These are phyloP conservation scores for Candida ficus DNA, from an alignment of 805 yeast genomes.

Conservation along the genomic window DNA sequence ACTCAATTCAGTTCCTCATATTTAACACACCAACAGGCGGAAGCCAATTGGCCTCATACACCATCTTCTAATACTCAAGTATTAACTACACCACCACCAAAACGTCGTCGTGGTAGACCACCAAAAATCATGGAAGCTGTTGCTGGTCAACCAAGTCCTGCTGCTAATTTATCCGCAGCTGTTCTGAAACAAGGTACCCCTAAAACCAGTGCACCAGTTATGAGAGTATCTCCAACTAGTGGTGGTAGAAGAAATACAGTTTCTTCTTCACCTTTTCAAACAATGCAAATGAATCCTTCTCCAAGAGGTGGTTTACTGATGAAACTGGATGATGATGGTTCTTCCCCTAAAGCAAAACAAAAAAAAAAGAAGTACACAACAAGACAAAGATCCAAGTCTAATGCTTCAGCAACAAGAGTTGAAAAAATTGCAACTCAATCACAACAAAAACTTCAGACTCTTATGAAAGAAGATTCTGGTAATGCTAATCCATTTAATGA, in stretches of 20 bases:
- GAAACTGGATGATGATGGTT: slow-evolving; percentile 10
- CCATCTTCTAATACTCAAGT: neutral
- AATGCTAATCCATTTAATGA: neutral
- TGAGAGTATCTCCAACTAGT: slow-evolving; percentile 24
- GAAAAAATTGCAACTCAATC: slow-evolving; percentile 11
- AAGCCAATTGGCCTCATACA: neutral
- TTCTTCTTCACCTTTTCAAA: slow-evolving; percentile 16
- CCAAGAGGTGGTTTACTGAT: slow-evolving; percentile 25
- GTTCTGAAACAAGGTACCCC: slow-evolving; percentile 26
- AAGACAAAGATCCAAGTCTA: slow-evolving; percentile 1
- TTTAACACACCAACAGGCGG: neutral
- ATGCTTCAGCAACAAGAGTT: neutral
- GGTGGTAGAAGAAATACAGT: neutral
- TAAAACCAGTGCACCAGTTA: slow-evolving; percentile 22
- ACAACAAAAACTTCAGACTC: slow-evolving; percentile 22
- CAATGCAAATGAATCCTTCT: slow-evolving; percentile 15
- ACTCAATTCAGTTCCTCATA: too few species aligned
- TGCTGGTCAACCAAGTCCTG: slow-evolving; percentile 15
- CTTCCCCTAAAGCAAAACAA: neutral
- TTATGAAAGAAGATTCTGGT: slow-evolving; percentile 9
- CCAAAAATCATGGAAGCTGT: slow-evolving; percentile 12
- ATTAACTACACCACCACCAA: slow-evolving; percentile 19
- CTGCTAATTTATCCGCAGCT: slow-evolving; percentile 25
- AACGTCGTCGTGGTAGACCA: slow-evolving; percentile 28
- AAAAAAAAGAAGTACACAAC: slow-evolving; percentile 1